A percentile compares a stretch with the other conserved stretches of the same genome.
Conservation (phyloP, 352 stramenopile genomes). For the Blastocystis sp. region DNA sequence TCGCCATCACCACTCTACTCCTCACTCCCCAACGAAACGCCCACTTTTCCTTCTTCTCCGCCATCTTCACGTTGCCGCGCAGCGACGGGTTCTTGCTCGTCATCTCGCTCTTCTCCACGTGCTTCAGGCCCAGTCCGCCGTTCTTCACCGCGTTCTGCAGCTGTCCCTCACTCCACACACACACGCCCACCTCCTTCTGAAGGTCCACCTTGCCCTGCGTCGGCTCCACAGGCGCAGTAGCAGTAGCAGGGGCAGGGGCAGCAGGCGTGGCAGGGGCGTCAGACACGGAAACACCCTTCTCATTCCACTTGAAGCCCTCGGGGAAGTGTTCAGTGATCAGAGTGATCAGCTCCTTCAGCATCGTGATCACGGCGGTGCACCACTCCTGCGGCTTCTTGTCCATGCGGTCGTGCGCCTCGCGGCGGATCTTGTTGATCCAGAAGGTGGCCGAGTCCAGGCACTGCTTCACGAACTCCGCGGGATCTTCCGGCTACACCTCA, state of each 20-base stretch:
- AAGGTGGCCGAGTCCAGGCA: conserved; percentile 40
- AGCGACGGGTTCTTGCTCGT: conserved; percentile 52
- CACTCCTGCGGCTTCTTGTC: conserved; percentile 29
- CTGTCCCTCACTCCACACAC: not conserved
- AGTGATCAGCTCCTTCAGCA: conserved; percentile 11
- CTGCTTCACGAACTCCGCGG: conserved; percentile 5
- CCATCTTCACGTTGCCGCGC: conserved; percentile 64
- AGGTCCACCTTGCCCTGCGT: not conserved
- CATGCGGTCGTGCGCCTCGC: conserved; percentile 44
- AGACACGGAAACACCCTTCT: not conserved
- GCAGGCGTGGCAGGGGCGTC: not conserved
- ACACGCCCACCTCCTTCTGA: not conserved
- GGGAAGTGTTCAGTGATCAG: conserved; percentile 1
- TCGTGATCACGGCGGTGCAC: conserved; percentile 10
- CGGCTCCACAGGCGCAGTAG: not conserved
- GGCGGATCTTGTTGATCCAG: conserved; percentile 53
- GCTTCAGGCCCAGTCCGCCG: conserved; percentile 10
- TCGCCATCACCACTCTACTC: conserved; percentile 11
- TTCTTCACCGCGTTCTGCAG: conserved; percentile 19
- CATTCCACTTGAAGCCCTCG: conserved; percentile 33
- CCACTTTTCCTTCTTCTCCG: conserved; percentile 51
- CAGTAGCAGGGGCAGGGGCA: not conserved
- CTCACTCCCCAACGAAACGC: not conserved
- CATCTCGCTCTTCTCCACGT: conserved; percentile 64
- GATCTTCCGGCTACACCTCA: not conserved